phyloP scores from a whole-genome alignment of 2,329 filamentous ascomycete genomes.

The Huntiella omanensis region DNA sequence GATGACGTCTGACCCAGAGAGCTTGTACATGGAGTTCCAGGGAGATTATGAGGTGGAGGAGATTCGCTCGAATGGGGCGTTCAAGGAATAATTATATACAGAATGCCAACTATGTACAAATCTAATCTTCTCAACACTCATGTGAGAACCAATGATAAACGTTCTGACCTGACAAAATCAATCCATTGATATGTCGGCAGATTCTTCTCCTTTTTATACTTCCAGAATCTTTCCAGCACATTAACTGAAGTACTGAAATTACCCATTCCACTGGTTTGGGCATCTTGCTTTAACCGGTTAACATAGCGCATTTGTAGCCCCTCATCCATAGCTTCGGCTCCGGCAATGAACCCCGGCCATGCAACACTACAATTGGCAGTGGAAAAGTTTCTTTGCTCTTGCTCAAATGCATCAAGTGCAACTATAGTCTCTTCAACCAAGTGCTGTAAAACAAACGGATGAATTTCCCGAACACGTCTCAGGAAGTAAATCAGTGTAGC shows the following conservation, averaged over 20 bases:
- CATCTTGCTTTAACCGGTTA: slow-evolving; percentile 3
- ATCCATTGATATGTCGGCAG: slow-evolving; percentile 5
- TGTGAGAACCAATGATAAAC: slow-evolving; percentile 1
- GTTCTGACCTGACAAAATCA: slow-evolving; percentile 2
- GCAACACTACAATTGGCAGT: slow-evolving; percentile 7
- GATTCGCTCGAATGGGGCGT: slow-evolving; percentile 10
- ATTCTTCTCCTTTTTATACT: background rate
- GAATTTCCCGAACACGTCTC: slow-evolving; percentile 18
- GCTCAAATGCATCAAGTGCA: slow-evolving; percentile 6
- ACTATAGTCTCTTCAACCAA: slow-evolving; percentile 4
- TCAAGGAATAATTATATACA: slow-evolving; percentile 9
- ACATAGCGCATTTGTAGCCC: slow-evolving; percentile 1
- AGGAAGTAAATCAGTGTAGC: slow-evolving; percentile 28
- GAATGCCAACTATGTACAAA: background rate
- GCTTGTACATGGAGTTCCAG: slow-evolving; percentile 12
- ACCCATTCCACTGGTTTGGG: slow-evolving; percentile 8
- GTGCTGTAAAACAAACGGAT: slow-evolving; percentile 8
- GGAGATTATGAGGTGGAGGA: slow-evolving; percentile 13
- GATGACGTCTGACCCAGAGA: slow-evolving; percentile 13
- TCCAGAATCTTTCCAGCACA: slow-evolving; percentile 2
- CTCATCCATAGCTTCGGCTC: slow-evolving; percentile 10
- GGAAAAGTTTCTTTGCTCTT: slow-evolving; percentile 5
- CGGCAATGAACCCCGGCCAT: slow-evolving; percentile 11
- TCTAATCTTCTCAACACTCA: background rate
- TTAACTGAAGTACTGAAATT: slow-evolving; percentile 5